Conservation (phyloP, 805 yeast species). For the Zygosaccharomyces kombuchaensis region DNA sequence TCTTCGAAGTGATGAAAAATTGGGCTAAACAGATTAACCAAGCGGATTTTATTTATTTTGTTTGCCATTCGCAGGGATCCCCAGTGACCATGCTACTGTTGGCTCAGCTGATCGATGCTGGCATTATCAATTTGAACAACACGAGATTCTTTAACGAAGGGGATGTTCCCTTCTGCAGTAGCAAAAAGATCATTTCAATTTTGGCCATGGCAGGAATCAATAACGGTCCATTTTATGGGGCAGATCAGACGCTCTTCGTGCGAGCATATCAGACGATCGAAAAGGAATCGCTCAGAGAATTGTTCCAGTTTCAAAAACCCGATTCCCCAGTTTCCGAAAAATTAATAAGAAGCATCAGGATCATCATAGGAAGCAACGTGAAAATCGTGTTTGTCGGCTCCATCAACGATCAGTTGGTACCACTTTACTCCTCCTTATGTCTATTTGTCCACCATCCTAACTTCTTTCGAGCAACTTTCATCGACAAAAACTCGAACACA, state of each 20-base stretch:
- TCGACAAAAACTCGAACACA: slow-evolving; percentile 74
- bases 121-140: slow-evolving; percentile 37
- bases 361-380: slow-evolving; percentile 62
- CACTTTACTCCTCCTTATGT: slow-evolving; percentile 82
- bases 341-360: slow-evolving; percentile 61
- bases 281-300: slow-evolving; percentile 76
- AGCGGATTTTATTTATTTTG: slow-evolving; percentile 89
- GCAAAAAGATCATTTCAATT: slow-evolving; percentile 54
- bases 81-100: slow-evolving; percentile 81
- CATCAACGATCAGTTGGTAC: slow-evolving; percentile 90
- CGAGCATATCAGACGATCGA: slow-evolving; percentile 89
- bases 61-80: slow-evolving; percentile 94
- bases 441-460: slow-evolving; percentile 84
- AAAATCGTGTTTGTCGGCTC: slow-evolving; percentile 83
- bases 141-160: slow-evolving; percentile 22
- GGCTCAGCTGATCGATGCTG: slow-evolving; percentile 67
- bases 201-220: slow-evolving; percentile 95
- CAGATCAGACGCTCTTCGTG: slow-evolving; percentile 79
- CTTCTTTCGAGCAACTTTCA: slow-evolving; percentile 80
- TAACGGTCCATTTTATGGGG: slow-evolving; percentile 90
- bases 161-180: slow-evolving; percentile 12
- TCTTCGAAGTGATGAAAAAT: slow-evolving; percentile 63
- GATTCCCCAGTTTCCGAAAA: slow-evolving; percentile 67
- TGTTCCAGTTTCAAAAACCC: slow-evolving; percentile 82
- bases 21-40: slow-evolving; percentile 49